These are phyloP conservation scores for Trichosporon sp. DNA, from an alignment of 1,284 basidiomycete species.

Conservation along the genomic window DNA sequence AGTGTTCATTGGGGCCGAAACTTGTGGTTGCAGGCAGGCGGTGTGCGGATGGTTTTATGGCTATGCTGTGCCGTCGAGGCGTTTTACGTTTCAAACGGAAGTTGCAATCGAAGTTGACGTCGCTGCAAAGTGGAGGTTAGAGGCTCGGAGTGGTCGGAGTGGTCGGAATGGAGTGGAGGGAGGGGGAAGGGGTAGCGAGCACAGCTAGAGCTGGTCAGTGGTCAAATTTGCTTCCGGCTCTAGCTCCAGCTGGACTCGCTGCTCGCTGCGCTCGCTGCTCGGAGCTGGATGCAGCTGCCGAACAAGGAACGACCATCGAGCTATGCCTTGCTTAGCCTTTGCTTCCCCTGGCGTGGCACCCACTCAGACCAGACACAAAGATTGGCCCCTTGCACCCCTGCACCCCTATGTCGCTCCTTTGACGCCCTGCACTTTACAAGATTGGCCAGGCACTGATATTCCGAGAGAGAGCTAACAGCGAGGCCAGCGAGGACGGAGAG, in stretches of 20 bases:
- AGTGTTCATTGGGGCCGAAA: conserved; percentile 10
- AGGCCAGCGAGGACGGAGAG: background rate
- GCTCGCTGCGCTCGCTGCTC: too few relatives aligned
- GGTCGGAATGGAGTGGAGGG: background rate
- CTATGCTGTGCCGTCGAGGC: too few relatives aligned
- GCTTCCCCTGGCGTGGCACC: background rate
- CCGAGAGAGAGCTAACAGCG: background rate
- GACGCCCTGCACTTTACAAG: too few relatives aligned
- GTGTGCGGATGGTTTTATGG: background rate
- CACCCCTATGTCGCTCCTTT: too few relatives aligned
- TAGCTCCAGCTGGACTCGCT: too few relatives aligned
- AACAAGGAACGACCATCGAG: too few relatives aligned
- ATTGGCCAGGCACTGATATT: background rate
- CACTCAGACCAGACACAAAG: too few relatives aligned
- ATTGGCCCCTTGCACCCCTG: background rate
- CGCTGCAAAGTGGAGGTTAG: background rate
- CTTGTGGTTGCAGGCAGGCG: background rate
- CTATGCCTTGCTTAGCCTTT: background rate
- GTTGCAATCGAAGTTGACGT: background rate
- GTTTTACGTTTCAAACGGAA: too few relatives aligned
- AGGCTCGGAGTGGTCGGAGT: background rate
- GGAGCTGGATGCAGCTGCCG: background rate
- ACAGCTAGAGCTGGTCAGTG: background rate
- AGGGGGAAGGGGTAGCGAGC: background rate
- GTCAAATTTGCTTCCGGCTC: too few relatives aligned